phyloP scores from a whole-genome alignment of 2,329 filamentous ascomycete genomes.

The Didymellaceae sp. region DNA sequence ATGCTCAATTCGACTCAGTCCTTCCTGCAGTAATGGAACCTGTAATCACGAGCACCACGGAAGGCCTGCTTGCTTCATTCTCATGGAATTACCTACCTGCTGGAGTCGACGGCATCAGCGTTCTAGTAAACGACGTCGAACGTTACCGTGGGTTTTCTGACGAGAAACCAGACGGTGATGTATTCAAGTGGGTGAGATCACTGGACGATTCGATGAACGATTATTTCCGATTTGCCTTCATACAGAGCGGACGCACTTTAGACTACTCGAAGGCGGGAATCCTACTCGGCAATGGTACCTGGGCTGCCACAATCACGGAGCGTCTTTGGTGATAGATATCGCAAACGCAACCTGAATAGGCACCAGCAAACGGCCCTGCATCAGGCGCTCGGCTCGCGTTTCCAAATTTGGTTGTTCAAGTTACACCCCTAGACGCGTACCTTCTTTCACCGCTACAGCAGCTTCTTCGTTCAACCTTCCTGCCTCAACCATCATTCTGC shows the following conservation, averaged over 20 bases:
- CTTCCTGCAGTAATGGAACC: constrained; percentile 57
- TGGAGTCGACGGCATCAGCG: constrained; percentile 73
- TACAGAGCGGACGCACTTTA: constrained; percentile 34
- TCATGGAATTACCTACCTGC: constrained; percentile 56
- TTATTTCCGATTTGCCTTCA: constrained; percentile 47
- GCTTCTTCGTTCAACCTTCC: no score
- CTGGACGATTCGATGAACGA: constrained; percentile 32
- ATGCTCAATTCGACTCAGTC: constrained; percentile 60
- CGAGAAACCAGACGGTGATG: constrained; percentile 17
- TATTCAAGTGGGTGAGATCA: constrained; percentile 52
- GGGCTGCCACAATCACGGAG: no score
- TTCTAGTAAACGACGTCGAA: constrained; percentile 86
- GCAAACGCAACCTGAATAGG: neutral
- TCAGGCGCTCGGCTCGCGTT: neutral
- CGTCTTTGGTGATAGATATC: neutral
- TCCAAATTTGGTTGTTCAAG: neutral
- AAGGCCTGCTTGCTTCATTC: constrained; percentile 65
- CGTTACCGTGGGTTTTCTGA: constrained; percentile 50
- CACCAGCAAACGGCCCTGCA: constrained; percentile 2
- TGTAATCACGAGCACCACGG: constrained; percentile 22
- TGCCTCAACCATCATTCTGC: neutral
- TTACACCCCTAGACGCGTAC: no score
- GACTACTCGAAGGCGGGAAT: constrained; percentile 43
- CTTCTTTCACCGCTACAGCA: no score
- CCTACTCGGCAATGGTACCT: constrained; percentile 37